Evolutionary conservation across 768 basidiomycete species (phyloP).

Genomic region (Collybia mongolica): DNA sequence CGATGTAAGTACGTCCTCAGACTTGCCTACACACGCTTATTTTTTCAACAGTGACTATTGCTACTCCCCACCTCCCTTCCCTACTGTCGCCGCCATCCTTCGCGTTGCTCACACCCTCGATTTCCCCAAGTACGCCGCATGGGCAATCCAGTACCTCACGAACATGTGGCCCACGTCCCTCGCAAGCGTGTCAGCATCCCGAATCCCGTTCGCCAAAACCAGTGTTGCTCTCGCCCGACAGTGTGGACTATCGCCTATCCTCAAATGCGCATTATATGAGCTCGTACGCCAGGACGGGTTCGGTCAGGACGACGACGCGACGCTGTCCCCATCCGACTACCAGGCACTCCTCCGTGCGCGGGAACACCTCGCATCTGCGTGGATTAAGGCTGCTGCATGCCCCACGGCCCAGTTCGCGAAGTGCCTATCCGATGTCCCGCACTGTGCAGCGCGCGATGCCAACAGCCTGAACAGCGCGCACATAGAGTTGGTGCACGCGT

Average conservation of each 20-base stretch:
- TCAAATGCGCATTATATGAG: slow-evolving; percentile 39
- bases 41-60: slow-evolving; percentile 16
- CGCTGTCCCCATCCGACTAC: slow-evolving; percentile 4
- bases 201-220: slow-evolving; percentile 22
- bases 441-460: not conserved
- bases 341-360: slow-evolving; percentile 4
- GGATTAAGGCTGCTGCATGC: not conserved
- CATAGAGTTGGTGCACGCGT: not conserved
- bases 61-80: slow-evolving; percentile 20
- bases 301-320: not conserved
- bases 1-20: slow-evolving; percentile 11
- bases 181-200: slow-evolving; percentile 6
- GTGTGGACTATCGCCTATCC: slow-evolving; percentile 23
- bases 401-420: too few relatives aligned
- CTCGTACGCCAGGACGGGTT: slow-evolving; percentile 13
- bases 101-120: slow-evolving; percentile 29
- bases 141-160: slow-evolving; percentile 23
- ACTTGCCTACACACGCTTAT: not conserved
- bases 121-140: slow-evolving; percentile 22
- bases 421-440: not conserved
- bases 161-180: slow-evolving; percentile 26
- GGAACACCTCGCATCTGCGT: slow-evolving; percentile 8
- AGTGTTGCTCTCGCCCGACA: slow-evolving; percentile 29
- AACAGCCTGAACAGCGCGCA: not conserved
- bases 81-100: slow-evolving; percentile 25